Base-by-base conservation (phyloP, 805 yeast genomes). In the Wickerhamomyces pijperi region DNA sequence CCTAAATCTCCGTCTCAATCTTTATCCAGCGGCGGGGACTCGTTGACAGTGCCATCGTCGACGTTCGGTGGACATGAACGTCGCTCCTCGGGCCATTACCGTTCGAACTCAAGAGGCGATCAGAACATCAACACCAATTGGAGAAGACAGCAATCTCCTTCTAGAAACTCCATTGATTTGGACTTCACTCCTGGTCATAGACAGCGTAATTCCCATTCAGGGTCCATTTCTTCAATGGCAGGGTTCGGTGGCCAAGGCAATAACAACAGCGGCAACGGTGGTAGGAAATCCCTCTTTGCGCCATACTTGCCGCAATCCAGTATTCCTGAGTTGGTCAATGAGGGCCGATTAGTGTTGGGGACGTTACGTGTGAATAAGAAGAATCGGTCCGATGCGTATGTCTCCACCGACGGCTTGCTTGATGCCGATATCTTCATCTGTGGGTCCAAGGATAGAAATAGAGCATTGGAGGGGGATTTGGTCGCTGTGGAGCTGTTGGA, bases 351-450 rank as follows among this genome's bases (percentile, higher is more conserved):
- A 39, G 97, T 92, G 7, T 80, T 94, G 3, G 98, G 98, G 50
- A 82, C 81, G 20, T 67, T 92, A 51, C 74, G 98, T 47, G 98
- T 92, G 34, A 92, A 92, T 64, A 88, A 87, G 61, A 92, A 92
- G 61, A 92, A 92, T 59, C 72, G 98, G 51, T 86, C 96, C 1
- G 97, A 92, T 62, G 98, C 98, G 0, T 92, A 94, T 62, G 97
- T 92, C n/a, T 78, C 95, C 6, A 90, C 97, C 1, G 97, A 88
- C 58, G 96, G 96, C 2, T 72, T 88, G 25, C 70, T 92, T 46
- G 98, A 92, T 60, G 94, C 98, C 0, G 98, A 92, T 60, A 86
- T 92, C 44, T 92, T 87, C 55, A 92, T 92, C 48, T 92, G 97
- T 65, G 98, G 98, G 11, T 88, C 97, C 11, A 92, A 92, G 59